Evolutionary conservation across 108 stramenopile species (phyloP).

Genomic region (Cyclotella cryptica): DNA sequence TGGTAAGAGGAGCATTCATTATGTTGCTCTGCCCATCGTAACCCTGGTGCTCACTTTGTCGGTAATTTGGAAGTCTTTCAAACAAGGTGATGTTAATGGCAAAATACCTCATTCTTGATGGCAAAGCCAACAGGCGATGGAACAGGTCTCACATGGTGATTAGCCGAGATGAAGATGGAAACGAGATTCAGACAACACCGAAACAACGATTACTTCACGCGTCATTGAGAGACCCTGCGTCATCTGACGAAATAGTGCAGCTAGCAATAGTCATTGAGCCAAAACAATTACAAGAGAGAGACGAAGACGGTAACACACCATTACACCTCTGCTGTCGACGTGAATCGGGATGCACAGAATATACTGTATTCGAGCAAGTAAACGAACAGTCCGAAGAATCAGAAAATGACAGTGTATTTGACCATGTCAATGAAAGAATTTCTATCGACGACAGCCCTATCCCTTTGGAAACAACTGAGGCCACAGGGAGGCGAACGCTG

Average conservation of each 20-base stretch:
- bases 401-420: conserved; percentile 8
- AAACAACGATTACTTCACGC: conserved; percentile 23
- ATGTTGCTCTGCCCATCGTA: background rate
- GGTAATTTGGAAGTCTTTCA: conserved; percentile 4
- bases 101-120: conserved; percentile 20
- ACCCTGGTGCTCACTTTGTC: background rate
- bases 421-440: conserved; percentile 4
- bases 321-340: conserved; percentile 23
- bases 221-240: conserved; percentile 16
- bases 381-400: background rate
- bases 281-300: background rate
- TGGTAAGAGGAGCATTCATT: background rate
- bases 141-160: background rate
- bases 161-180: background rate
- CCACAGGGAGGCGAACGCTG: background rate
- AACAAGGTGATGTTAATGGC: conserved; percentile 30
- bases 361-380: background rate
- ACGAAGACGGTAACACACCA: conserved; percentile 22
- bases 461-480: conserved; percentile 4
- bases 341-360: conserved; percentile 21
- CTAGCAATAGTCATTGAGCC: conserved; percentile 12
- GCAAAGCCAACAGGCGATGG: conserved; percentile 22
- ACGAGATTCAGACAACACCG: background rate
- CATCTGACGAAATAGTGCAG: conserved; percentile 19
- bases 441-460: background rate